phyloP scores from a whole-genome alignment of 2,329 filamentous ascomycete genomes.

The Acrocalymma vagum region DNA sequence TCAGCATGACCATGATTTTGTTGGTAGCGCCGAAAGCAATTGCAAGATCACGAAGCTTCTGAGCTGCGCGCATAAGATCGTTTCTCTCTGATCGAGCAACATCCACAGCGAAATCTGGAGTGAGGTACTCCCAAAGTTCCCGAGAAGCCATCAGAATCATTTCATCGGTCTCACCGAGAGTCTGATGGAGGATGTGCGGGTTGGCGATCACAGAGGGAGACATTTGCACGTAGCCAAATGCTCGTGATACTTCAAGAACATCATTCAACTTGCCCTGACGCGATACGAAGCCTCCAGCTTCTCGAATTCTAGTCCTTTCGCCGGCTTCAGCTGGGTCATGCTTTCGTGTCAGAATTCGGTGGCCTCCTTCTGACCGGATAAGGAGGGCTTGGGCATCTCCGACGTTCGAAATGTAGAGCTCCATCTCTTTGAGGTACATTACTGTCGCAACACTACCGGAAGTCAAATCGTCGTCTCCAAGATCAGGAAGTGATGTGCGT shows the following conservation, averaged over 20 bases:
- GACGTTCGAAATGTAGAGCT: constrained; percentile 93
- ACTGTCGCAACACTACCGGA: constrained; percentile 94
- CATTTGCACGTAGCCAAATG: constrained; percentile 92
- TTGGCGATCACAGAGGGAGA: constrained; percentile 94
- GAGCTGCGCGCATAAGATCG: constrained; percentile 93
- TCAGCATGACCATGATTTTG: constrained; percentile 99
- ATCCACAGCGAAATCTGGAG: constrained; percentile 89
- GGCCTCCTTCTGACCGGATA: constrained; percentile 85
- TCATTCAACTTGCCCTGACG: constrained; percentile 95
- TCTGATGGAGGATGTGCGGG: constrained; percentile 80
- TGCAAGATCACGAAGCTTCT: constrained; percentile 92
- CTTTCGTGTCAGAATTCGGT: constrained; percentile 85
- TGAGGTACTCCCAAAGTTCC: constrained; percentile 95
- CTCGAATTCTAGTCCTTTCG: constrained; percentile 88
- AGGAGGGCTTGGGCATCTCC: constrained; percentile 96
- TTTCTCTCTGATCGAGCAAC: constrained; percentile 85
- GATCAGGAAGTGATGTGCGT: constrained; percentile 77
- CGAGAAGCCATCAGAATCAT: constrained; percentile 90
- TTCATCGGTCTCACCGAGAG: constrained; percentile 87
- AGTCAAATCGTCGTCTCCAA: constrained; percentile 88
- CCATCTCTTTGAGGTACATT: constrained; percentile 86
- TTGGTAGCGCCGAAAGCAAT: constrained; percentile 93
- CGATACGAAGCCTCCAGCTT: constrained; percentile 95
- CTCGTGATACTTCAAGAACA: constrained; percentile 86
- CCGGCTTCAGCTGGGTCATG: constrained; percentile 89